Percentiles rank a stretch among this genome's conserved stretches.
phyloP scores from a whole-genome alignment of 192 early-diverging fungal species.

The Podila minutissima region DNA sequence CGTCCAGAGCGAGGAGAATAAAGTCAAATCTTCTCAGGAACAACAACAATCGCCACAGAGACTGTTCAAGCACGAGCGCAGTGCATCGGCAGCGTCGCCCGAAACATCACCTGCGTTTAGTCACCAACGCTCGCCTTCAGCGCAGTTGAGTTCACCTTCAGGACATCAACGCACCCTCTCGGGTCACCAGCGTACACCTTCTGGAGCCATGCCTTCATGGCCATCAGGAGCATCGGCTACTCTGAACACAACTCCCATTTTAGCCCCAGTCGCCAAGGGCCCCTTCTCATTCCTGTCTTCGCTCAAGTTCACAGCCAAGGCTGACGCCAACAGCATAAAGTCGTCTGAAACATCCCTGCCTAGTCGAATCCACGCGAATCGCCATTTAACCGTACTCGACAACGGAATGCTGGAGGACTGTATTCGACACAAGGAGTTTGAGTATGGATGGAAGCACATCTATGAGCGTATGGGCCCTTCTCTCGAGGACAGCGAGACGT shows the following conservation, averaged over 20 bases:
- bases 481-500: constrained; percentile 34
- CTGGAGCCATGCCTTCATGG: constrained; percentile 17
- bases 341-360: constrained; percentile 13
- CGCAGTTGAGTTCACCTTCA: constrained; percentile 21
- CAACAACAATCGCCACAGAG: constrained; percentile 10
- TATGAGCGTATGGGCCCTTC: constrained; percentile 44
- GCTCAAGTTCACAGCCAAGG: constrained; percentile 35
- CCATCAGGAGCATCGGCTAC: constrained; percentile 36
- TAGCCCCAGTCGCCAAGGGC: constrained; percentile 4
- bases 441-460: constrained; percentile 41
- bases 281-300: constrained; percentile 37
- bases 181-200: constrained; percentile 20
- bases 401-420: constrained; percentile 46
- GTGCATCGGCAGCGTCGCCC: constrained; percentile 15
- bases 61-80: constrained; percentile 11
- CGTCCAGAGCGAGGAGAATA: neutral
- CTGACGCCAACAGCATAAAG: neutral
- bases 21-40: constrained; percentile 19
- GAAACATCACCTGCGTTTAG: neutral
- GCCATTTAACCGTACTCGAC: constrained; percentile 36
- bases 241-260: neutral
- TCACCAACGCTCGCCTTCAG: neutral
- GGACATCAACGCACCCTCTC: constrained; percentile 29
- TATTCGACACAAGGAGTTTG: constrained; percentile 36
- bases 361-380: constrained; percentile 32